phyloP scores from a whole-genome alignment of 768 basidiomycete species.

The Cyclocybe cylindracea region DNA sequence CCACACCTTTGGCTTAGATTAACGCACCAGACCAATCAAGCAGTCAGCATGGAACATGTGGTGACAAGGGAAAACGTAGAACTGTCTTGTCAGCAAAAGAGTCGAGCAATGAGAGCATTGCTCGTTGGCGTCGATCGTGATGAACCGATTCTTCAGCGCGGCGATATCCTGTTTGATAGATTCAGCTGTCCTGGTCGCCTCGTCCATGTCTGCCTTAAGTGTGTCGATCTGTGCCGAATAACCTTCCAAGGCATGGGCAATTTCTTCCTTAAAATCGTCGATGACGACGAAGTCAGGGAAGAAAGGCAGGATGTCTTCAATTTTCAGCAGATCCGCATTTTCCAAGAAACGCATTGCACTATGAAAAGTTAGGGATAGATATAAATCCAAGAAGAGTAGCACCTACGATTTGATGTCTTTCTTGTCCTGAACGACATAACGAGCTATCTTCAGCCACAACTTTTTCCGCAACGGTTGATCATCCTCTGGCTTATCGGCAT shows the following conservation, averaged over 20 bases:
- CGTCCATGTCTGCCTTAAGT: conserved; percentile 94
- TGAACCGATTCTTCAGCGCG: conserved; percentile 83
- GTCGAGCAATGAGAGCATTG: conserved; percentile 81
- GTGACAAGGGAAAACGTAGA: conserved; percentile 98
- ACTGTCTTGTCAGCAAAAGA: conserved; percentile 82
- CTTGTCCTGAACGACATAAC: conserved; percentile 96
- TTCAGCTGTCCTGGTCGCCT: conserved; percentile 89
- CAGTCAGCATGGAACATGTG: conserved; percentile 99
- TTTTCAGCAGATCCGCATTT: conserved; percentile 91
- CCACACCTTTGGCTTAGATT: not conserved
- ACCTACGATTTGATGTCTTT: conserved; percentile 97
- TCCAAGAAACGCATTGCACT: conserved; percentile 98
- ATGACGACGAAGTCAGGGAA: conserved; percentile 99
- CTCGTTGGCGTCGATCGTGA: conserved; percentile 88
- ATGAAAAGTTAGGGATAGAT: conserved; percentile 7
- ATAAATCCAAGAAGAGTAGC: conserved; percentile 1
- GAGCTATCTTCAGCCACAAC: conserved; percentile 98
- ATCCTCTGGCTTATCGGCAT: conserved; percentile 93
- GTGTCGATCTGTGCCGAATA: conserved; percentile 90
- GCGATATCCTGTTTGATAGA: conserved; percentile 91
- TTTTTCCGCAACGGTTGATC: conserved; percentile 87
- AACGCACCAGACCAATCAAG: conserved; percentile 85
- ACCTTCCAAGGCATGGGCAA: conserved; percentile 91
- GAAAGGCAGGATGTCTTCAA: conserved; percentile 98
- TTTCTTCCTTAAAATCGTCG: conserved; percentile 99